Percentiles rank a stretch among this genome's conserved stretches.
phyloP scores from a whole-genome alignment of 768 basidiomycete genomes.

The Sarcodon aspratus region DNA sequence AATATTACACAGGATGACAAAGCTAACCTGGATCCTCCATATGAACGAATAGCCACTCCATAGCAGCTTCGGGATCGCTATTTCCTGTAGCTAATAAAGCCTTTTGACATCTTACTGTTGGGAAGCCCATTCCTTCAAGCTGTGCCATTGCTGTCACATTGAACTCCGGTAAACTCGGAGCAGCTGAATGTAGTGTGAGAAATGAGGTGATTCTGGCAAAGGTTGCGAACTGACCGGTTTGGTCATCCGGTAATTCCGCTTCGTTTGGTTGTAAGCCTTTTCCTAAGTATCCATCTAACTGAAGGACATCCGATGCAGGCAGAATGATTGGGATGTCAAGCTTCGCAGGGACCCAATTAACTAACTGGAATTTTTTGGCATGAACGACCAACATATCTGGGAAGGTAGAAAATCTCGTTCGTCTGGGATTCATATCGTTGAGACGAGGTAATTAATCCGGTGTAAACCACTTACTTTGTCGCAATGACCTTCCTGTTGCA shows the following conservation, averaged over 20 bases:
- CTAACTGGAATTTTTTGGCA: conserved; percentile 87
- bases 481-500: conserved; percentile 65
- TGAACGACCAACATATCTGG: conserved; percentile 85
- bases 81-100: conserved; percentile 85
- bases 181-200: conserved; percentile 6
- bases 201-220: background rate
- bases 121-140: conserved; percentile 89
- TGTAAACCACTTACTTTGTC: conserved; percentile 43
- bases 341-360: conserved; percentile 95
- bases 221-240: conserved; percentile 16
- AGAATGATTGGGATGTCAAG: conserved; percentile 82
- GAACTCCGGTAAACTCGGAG: conserved; percentile 46
- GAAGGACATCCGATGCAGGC: conserved; percentile 43
- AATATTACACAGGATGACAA: background rate
- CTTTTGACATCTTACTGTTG: conserved; percentile 73
- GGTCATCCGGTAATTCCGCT: conserved; percentile 51
- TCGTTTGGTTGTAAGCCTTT: conserved; percentile 57
- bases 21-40: conserved; percentile 84
- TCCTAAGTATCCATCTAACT: conserved; percentile 56
- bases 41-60: conserved; percentile 93
- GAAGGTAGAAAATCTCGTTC: conserved; percentile 71
- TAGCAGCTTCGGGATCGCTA: conserved; percentile 64
- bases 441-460: background rate
- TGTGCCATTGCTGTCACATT: conserved; percentile 64
- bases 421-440: conserved; percentile 28